Evolutionary conservation across 2,329 filamentous ascomycete genomes (phyloP).

Genomic region (Coniochaeta sp.): DNA sequence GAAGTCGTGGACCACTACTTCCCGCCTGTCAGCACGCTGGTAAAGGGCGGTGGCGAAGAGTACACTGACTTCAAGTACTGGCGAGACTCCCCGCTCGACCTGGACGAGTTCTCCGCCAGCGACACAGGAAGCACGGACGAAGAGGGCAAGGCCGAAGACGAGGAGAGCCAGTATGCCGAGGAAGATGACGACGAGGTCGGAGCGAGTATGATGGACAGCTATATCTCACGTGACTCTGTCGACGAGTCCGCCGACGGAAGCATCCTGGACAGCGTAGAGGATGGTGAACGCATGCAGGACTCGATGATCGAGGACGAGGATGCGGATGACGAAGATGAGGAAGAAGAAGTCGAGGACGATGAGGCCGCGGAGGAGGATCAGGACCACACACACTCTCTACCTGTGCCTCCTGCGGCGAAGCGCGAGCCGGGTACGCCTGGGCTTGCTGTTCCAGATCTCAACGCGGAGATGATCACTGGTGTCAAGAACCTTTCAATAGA

Average conservation of each 20-base stretch:
- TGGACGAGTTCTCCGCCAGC: constrained; percentile 84
- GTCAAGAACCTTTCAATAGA: constrained; percentile 45
- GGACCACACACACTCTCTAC: constrained; percentile 7
- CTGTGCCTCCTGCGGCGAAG: constrained; percentile 1
- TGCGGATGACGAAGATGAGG: constrained; percentile 23
- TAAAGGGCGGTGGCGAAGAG: constrained; percentile 84
- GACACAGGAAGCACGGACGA: constrained; percentile 56
- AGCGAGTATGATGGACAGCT: constrained; percentile 37
- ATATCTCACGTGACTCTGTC: constrained; percentile 28
- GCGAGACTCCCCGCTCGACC: constrained; percentile 75
- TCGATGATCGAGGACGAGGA: constrained; percentile 30
- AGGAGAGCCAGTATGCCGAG: constrained; percentile 24
- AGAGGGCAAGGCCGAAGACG: constrained; percentile 43
- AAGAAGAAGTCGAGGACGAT: constrained; percentile 28
- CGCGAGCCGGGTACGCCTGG: constrained; percentile 6
- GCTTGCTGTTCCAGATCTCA: constrained; percentile 33
- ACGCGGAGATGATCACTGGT: constrained; percentile 53
- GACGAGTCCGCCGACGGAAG: constrained; percentile 29
- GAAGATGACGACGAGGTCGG: constrained; percentile 33
- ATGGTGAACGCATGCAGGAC: constrained; percentile 31
- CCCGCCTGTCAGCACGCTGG: constrained; percentile 78
- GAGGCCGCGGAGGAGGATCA: constrained; percentile 22
- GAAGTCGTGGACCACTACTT: constrained; percentile 99
- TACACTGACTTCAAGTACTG: constrained; percentile 98
- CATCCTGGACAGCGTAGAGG: constrained; percentile 27